Conservation (phyloP, 1,284 basidiomycete genomes). For the Microbotryum scabiosae region DNA sequence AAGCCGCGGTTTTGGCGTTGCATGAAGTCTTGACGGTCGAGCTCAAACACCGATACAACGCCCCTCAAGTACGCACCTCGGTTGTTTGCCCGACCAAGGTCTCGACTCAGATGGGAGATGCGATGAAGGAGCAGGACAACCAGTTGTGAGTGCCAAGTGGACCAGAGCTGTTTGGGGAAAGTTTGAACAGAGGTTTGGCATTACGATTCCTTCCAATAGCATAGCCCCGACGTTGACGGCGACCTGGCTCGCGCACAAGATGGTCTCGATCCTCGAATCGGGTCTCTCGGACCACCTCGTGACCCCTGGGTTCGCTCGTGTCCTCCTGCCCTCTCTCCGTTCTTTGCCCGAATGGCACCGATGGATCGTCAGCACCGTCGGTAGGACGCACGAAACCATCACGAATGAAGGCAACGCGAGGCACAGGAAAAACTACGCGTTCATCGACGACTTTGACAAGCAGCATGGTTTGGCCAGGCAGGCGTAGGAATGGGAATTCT, state of each 20-base stretch:
- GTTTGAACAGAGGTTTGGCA: too few relatives aligned
- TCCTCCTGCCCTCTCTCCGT: conserved; percentile 15
- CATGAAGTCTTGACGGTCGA: conserved; percentile 28
- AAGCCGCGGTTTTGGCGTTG: conserved; percentile 25
- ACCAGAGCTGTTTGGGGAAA: too few relatives aligned
- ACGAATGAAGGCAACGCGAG: conserved; percentile 15
- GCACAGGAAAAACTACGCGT: conserved; percentile 9
- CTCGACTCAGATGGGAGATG: conserved; percentile 26
- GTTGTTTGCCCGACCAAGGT: conserved; percentile 31
- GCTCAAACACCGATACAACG: conserved; percentile 28
- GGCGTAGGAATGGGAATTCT: too few relatives aligned
- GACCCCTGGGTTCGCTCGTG: conserved; percentile 13
- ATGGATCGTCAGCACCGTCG: conserved; percentile 18
- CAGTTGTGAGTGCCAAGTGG: conserved; percentile 10
- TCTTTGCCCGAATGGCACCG: conserved; percentile 18
- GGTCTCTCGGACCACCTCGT: conserved; percentile 22
- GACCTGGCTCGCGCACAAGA: conserved; percentile 14
- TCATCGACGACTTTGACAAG: conserved; percentile 18
- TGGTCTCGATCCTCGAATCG: conserved; percentile 22
- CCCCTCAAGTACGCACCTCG: conserved; percentile 21
- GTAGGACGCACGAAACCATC: conserved; percentile 24
- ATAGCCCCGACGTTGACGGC: conserved; percentile 16
- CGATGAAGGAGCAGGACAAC: conserved; percentile 18
- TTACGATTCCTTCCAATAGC: conserved; percentile 4
- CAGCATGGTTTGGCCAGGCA: neutral